phyloP scores from a whole-genome alignment of 345 rosid species.

The Euphorbia tirucalli region DNA sequence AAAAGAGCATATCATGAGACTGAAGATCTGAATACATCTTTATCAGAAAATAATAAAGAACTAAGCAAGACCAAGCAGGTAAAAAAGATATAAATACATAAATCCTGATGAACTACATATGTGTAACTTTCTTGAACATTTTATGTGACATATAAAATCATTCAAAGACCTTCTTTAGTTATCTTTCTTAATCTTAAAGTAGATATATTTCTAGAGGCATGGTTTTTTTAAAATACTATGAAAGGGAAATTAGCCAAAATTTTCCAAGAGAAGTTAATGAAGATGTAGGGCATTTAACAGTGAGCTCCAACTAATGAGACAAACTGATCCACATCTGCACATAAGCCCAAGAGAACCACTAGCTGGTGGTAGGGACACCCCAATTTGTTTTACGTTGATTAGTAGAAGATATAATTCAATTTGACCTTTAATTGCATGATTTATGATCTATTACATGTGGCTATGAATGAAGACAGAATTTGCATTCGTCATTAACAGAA shows the following conservation, averaged over 20 bases:
- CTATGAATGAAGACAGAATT: too few species aligned
- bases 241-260: not conserved
- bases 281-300: not conserved
- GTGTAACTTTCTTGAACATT: not conserved
- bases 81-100: not conserved
- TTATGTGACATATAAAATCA: not conserved
- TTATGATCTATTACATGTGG: too few species aligned
- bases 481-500: too few species aligned
- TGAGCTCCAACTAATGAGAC: not conserved
- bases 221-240: not conserved
- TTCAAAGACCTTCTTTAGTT: not conserved
- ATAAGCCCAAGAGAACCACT: not conserved
- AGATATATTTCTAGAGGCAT: not conserved
- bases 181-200: too few species aligned
- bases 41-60: constrained; percentile 22
- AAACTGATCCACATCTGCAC: not conserved
- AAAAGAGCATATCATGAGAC: constrained; percentile 22
- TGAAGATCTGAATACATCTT: constrained; percentile 28
- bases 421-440: not conserved
- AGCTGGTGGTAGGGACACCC: not conserved
- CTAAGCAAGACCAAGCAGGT: constrained; percentile 24
- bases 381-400: not conserved
- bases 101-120: too few species aligned
- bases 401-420: not conserved
- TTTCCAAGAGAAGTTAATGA: not conserved